Percentiles rank a stretch among this genome's conserved stretches.
phyloP scores from a whole-genome alignment of 257 asterid genomes.

The Catharanthus roseus region DNA sequence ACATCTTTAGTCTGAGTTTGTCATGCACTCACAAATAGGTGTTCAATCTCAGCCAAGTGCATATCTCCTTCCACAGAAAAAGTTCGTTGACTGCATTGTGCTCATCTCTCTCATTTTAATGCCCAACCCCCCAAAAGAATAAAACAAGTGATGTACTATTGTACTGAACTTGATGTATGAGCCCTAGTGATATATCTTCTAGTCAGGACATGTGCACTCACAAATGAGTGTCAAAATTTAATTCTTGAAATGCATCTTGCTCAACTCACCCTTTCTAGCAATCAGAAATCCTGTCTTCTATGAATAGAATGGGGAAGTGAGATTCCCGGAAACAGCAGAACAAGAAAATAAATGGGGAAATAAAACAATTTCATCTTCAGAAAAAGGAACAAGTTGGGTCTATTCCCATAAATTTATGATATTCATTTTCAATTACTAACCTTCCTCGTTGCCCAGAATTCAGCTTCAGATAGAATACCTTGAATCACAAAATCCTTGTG shows the following conservation, averaged over 20 bases:
- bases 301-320: background rate
- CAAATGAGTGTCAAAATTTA: background rate
- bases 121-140: background rate
- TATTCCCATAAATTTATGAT: background rate
- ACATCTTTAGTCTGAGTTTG: background rate
- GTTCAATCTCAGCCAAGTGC: too few relatives aligned
- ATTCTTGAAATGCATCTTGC: background rate
- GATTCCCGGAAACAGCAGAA: background rate
- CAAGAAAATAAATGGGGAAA: background rate
- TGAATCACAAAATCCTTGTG: constrained; percentile 85
- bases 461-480: constrained; percentile 79
- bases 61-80: too few relatives aligned
- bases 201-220: background rate
- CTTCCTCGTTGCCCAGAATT: constrained; percentile 98
- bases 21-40: background rate
- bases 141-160: too few relatives aligned
- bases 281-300: background rate
- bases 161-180: too few relatives aligned
- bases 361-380: background rate
- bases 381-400: background rate
- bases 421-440: constrained; percentile 39
- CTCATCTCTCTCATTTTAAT: background rate
- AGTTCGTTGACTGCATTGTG: background rate
- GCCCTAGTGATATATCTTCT: background rate
- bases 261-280: background rate